These are phyloP conservation scores for Prunus davidiana DNA, from an alignment of 306 rosid species.

Conservation along the genomic window DNA sequence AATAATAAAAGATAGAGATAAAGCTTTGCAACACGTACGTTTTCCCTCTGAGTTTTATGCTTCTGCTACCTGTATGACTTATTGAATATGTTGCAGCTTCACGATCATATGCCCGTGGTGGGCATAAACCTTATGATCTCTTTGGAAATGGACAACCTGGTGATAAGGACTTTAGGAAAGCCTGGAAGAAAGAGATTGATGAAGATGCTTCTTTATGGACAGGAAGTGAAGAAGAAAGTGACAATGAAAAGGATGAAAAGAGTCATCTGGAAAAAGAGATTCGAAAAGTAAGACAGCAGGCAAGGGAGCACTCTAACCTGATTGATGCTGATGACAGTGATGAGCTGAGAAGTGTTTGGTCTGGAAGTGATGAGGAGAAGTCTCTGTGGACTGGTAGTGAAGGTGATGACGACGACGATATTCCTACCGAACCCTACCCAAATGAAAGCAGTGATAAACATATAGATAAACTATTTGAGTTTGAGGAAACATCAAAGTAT, in stretches of 20 bases:
- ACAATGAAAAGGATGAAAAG: conserved; percentile 36
- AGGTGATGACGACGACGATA: conserved; percentile 66
- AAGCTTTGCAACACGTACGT: not conserved
- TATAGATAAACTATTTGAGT: conserved; percentile 73
- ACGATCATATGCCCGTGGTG: conserved; percentile 50
- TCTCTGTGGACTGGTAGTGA: conserved; percentile 91
- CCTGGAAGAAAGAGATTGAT: conserved; percentile 73
- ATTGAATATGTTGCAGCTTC: conserved; percentile 40
- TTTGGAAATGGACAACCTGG: conserved; percentile 63
- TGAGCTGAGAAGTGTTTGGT: conserved; percentile 82
- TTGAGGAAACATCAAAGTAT: conserved; percentile 78
- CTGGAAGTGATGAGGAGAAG: conserved; percentile 85
- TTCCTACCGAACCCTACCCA: conserved; percentile 80
- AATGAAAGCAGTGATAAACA: conserved; percentile 73
- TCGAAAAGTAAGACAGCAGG: conserved; percentile 55
- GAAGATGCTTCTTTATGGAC: conserved; percentile 73
- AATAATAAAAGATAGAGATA: not conserved
- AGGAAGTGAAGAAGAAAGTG: conserved; percentile 70
- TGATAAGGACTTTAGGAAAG: conserved; percentile 55
- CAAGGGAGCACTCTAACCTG: conserved; percentile 62
- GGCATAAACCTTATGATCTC: conserved; percentile 51
- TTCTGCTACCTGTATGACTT: not conserved
- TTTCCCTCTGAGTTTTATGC: not conserved
- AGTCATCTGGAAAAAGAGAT: conserved; percentile 52
- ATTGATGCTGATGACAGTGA: conserved; percentile 82